These are phyloP conservation scores for Aspergillus novoparasiticus DNA, from an alignment of 2,329 filamentous ascomycete species.

Conservation along the genomic window DNA sequence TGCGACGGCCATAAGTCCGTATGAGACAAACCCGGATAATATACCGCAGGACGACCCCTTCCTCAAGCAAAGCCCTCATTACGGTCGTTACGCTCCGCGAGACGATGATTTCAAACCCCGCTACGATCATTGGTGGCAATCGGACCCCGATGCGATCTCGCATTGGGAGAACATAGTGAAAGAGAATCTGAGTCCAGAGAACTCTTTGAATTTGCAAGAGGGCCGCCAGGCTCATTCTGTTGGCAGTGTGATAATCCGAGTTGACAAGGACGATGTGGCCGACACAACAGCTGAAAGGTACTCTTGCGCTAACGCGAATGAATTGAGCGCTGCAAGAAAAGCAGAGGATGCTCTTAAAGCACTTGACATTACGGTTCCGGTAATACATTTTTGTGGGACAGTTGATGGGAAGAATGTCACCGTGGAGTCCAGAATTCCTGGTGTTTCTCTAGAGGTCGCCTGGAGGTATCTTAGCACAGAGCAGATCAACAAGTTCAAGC, in stretches of 20 bases:
- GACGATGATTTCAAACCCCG: constrained; percentile 40
- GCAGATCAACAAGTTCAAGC: constrained; percentile 38
- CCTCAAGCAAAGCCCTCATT: constrained; percentile 33
- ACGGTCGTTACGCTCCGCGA: constrained; percentile 38
- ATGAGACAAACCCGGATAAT: constrained; percentile 36
- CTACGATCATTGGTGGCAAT: constrained; percentile 35
- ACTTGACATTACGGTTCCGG: constrained; percentile 36
- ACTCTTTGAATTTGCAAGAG: constrained; percentile 34
- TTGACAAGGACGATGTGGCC: constrained; percentile 34
- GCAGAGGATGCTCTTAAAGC: constrained; percentile 36
- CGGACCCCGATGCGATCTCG: constrained; percentile 29
- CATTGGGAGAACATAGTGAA: constrained; percentile 42
- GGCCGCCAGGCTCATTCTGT: constrained; percentile 37
- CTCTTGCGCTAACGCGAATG: constrained; percentile 41
- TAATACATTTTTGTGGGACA: constrained; percentile 40
- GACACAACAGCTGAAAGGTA: constrained; percentile 33
- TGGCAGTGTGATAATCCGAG: constrained; percentile 41
- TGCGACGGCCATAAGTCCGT: constrained; percentile 28
- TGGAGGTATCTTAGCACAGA: constrained; percentile 39
- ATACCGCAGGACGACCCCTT: constrained; percentile 39
- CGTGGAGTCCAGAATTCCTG: constrained; percentile 43
- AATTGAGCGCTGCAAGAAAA: constrained; percentile 37
- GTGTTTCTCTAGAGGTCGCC: constrained; percentile 42
- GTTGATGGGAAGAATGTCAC: constrained; percentile 44
- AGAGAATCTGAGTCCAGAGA: constrained; percentile 33